Evolutionary conservation across 2,329 filamentous ascomycete species (phyloP), one percentile per base, ranked within the genome.

Genomic region (Scytalidium lignicola): DNA sequence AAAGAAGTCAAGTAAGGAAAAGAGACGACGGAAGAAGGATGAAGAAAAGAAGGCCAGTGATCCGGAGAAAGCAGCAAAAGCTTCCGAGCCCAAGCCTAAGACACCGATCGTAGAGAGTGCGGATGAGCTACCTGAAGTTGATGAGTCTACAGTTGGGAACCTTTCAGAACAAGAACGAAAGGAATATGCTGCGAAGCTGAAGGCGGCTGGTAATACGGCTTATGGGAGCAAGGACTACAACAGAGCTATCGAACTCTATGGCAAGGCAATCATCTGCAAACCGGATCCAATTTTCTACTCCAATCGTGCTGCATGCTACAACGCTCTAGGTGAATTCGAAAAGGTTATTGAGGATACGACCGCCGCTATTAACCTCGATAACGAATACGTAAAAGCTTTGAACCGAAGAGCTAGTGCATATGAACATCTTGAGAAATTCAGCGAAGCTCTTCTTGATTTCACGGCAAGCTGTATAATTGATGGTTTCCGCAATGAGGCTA

Each of bases 391-490:
- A 70, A 97, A 99, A 78, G 93, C 93, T 28, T 78, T 99, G 61
- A 99, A 99, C 79, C 86, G 93, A 64, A 84, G 93, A 62, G 93
- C 93, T 49, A 95, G 95, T 66, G 93, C 93, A 50, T 99, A 97
- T 70, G 93, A 99, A 73, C 88, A 96, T 68, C 82, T 93, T 41
- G 85, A 85, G 62, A 86, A 86, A 71, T 96, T 86, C 75, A 93
- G 90, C 68, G 92, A 97, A 67, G 92, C 93, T 42, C 84, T 99
- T 8, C 81, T 99, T 55, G 93, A 99, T 73, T 97, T 95, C 74
- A 99, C 93, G 8, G 93, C 93, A 51, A 96, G 92, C 73, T 99
- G 93, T 74, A 99, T 99, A 69, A 96, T 99, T 67, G 93, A 99
- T 67, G 88, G 88, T 55, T 99, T 99, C 79, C 86, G 88, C 72